phyloP scores from a whole-genome alignment of 768 basidiomycete genomes.

The Gymnopilus dilepis region DNA sequence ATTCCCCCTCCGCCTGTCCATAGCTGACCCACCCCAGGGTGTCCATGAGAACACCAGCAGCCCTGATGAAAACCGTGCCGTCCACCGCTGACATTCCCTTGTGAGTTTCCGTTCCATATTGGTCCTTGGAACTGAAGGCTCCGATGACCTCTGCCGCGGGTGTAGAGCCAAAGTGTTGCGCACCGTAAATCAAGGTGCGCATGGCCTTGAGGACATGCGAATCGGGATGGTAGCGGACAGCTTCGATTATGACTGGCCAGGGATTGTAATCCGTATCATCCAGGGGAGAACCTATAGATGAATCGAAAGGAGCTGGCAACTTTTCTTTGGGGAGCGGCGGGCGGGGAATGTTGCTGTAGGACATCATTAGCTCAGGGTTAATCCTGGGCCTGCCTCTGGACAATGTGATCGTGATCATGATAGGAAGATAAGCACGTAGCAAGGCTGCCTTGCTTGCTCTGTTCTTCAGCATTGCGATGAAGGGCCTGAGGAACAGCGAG shows the following conservation, averaged over 20 bases:
- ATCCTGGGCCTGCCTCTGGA: slow-evolving; percentile 59
- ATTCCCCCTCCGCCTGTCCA: slow-evolving; percentile 52
- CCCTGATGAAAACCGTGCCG: slow-evolving; percentile 61
- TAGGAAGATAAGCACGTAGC: slow-evolving; percentile 47
- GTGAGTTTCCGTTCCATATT: slow-evolving; percentile 49
- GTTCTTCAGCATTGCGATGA: slow-evolving; percentile 39
- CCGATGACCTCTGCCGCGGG: slow-evolving; percentile 47
- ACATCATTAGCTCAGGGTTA: slow-evolving; percentile 51
- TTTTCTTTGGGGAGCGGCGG: slow-evolving; percentile 34
- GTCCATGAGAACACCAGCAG: slow-evolving; percentile 61
- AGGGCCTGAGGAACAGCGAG: slow-evolving; percentile 52
- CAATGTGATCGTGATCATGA: slow-evolving; percentile 36
- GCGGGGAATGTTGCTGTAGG: slow-evolving; percentile 45
- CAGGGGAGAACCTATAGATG: slow-evolving; percentile 39
- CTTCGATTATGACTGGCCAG: slow-evolving; percentile 56
- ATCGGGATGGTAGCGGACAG: slow-evolving; percentile 53
- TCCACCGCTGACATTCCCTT: slow-evolving; percentile 49
- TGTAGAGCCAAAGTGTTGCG: slow-evolving; percentile 50
- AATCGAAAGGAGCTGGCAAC: slow-evolving; percentile 17
- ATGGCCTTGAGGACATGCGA: slow-evolving; percentile 56
- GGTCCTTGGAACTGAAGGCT: slow-evolving; percentile 35
- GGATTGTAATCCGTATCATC: slow-evolving; percentile 49
- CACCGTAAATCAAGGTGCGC: slow-evolving; percentile 53
- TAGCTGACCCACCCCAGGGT: slow-evolving; percentile 59
- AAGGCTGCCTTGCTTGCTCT: slow-evolving; percentile 47